phyloP scores from a whole-genome alignment of 1,284 basidiomycete genomes.

The Sanghuangporus baumii region DNA sequence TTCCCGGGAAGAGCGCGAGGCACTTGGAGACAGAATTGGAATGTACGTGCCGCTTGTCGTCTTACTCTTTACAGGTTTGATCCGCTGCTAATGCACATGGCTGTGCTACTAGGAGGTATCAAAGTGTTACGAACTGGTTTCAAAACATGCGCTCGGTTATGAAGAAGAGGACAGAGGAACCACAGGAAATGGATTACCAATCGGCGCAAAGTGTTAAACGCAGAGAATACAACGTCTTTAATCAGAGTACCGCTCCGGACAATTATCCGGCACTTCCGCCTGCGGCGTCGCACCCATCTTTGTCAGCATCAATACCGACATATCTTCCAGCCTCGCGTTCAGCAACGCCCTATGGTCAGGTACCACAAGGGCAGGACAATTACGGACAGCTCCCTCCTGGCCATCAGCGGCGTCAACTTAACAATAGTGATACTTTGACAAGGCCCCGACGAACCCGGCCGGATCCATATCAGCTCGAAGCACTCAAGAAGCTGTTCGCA shows the following conservation, averaged over 20 bases:
- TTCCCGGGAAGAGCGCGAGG: slow-evolving; percentile 56
- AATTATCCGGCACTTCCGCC: slow-evolving; percentile 32
- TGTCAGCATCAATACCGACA: slow-evolving; percentile 7
- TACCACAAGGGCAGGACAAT: slow-evolving; percentile 19
- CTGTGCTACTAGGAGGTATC: slow-evolving; percentile 49
- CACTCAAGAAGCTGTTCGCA: slow-evolving; percentile 60
- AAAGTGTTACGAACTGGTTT: slow-evolving; percentile 79
- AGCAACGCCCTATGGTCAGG: slow-evolving; percentile 23
- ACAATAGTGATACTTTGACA: slow-evolving; percentile 6
- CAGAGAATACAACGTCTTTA: neutral
- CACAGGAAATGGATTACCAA: slow-evolving; percentile 28
- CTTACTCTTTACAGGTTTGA: slow-evolving; percentile 13
- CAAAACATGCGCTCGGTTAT: slow-evolving; percentile 74
- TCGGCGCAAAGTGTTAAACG: slow-evolving; percentile 29
- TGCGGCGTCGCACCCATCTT: slow-evolving; percentile 23
- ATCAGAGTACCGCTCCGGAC: slow-evolving; percentile 17
- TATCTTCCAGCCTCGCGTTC: neutral
- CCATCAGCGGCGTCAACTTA: slow-evolving; percentile 22
- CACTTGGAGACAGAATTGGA: slow-evolving; percentile 59
- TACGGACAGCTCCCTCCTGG: slow-evolving; percentile 15
- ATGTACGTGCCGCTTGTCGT: slow-evolving; percentile 45
- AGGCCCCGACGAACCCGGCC: slow-evolving; percentile 66
- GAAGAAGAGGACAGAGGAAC: slow-evolving; percentile 57
- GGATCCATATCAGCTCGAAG: slow-evolving; percentile 68
- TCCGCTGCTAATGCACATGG: slow-evolving; percentile 15